These are phyloP conservation scores for Letharia lupina DNA, from an alignment of 495 filamentous ascomycete species.

Conservation along the genomic window DNA sequence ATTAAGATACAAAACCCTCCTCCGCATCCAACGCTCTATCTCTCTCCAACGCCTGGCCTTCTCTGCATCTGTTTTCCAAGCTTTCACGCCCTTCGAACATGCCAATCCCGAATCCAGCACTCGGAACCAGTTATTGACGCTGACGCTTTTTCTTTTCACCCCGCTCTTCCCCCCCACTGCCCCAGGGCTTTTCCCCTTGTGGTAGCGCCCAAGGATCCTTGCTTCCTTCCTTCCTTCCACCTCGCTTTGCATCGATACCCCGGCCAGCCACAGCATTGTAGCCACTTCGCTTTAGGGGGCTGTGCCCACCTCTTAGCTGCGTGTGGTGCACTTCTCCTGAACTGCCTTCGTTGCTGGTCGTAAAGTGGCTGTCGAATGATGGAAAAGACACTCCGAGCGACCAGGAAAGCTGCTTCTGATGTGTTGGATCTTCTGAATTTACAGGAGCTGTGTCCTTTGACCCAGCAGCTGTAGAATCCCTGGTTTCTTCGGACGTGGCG, in stretches of 20 bases:
- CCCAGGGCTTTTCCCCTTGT: conserved; percentile 9
- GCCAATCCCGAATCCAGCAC: background rate
- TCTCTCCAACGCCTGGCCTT: background rate
- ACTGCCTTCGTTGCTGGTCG: background rate
- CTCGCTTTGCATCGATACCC: background rate
- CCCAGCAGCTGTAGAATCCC: background rate
- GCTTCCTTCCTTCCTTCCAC: background rate
- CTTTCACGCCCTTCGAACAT: background rate
- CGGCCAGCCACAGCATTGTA: conserved; percentile 4
- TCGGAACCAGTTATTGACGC: background rate
- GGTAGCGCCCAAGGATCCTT: conserved; percentile 16
- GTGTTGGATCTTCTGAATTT: background rate
- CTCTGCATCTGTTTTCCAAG: conserved; percentile 1
- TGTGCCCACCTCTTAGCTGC: background rate
- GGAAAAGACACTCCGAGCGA: background rate
- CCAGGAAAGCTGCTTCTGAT: background rate
- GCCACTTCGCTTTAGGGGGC: background rate
- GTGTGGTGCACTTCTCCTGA: background rate
- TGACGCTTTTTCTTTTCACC: background rate
- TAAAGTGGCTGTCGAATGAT: background rate
- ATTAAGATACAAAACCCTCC: conserved; percentile 2
- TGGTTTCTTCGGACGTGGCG: background rate
- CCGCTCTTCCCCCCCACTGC: background rate
- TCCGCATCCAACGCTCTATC: background rate
- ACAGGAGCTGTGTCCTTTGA: background rate